phyloP scores from a whole-genome alignment of 2,329 filamentous ascomycete species.

The Phialophora macrospora region DNA sequence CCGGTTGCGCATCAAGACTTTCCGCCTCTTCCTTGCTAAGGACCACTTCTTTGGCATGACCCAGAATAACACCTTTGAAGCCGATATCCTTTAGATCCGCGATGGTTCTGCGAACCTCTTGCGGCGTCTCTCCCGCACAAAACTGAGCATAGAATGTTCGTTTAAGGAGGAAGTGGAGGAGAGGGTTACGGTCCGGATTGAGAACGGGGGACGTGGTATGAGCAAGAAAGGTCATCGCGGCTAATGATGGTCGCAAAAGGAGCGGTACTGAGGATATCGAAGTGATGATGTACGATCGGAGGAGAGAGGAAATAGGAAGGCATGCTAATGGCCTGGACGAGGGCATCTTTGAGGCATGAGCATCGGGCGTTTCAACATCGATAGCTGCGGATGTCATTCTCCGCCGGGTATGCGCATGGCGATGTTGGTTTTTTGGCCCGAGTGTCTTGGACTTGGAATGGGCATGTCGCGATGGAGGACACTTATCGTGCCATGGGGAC shows the following conservation, averaged over 20 bases:
- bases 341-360: conserved; percentile 18
- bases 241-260: conserved; percentile 72
- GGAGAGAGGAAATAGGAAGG: conserved; percentile 34
- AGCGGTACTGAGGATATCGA: conserved; percentile 44
- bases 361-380: conserved; percentile 3
- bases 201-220: conserved; percentile 69
- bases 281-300: conserved; percentile 39
- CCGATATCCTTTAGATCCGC: conserved; percentile 71
- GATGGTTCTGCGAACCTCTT: conserved; percentile 71
- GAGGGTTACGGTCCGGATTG: conserved; percentile 74
- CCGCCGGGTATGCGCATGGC: conserved; percentile 32
- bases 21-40: conserved; percentile 53
- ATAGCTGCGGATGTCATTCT: conserved; percentile 33
- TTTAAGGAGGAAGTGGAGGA: conserved; percentile 73
- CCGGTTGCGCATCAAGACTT: conserved; percentile 21
- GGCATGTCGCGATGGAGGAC: not conserved
- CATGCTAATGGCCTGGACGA: conserved; percentile 34
- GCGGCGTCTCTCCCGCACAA: conserved; percentile 76
- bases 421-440: conserved; percentile 21
- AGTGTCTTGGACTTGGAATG: not conserved
- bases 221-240: conserved; percentile 70
- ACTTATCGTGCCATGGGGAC: not conserved
- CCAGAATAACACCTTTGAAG: conserved; percentile 81
- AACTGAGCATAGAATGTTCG: conserved; percentile 90
- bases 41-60: conserved; percentile 82